Base-by-base conservation (phyloP, 129 eudicot species). In the Lactuca sativa region DNA sequence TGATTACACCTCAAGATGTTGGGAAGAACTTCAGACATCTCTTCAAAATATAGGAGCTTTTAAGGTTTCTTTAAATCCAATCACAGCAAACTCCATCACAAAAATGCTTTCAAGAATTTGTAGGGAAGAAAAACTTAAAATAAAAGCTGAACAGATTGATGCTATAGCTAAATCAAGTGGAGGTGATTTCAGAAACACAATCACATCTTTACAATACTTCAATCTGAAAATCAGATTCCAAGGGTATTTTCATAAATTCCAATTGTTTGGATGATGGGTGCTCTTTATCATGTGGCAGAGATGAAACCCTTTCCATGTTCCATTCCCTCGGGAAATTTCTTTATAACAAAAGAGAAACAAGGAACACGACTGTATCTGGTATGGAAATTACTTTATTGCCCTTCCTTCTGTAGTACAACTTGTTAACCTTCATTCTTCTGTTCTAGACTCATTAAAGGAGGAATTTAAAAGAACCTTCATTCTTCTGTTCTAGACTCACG, bases 241-340 rank as follows among this genome's bases (percentile, higher is more conserved):
- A 67, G 48, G 68, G 69, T 15, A n/a, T n/a, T n/a, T 51, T 59
- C 15, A 54, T 62, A 65, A 60, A 72, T 67, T 64, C 12, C 6
- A 57, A 61, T 58, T 51, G 53, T 57, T 37, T 53, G 80, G 71
- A 83, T 71, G 70, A 78, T 62, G 78, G 77, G 52, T 59, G 61
- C 62, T 63, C 83, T 53, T 75, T n/a, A n/a, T n/a, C n/a, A n/a
- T n/a, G n/a, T n/a, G n/a, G n/a, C n/a, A n/a, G n/a, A n/a, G n/a
- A n/a, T 84, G 91, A 85, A 62, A 89, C 96, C 43, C 88, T 92
- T n/a, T 89, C 96, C 47, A 67, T 92, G 30, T 92, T 92, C 75
- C 98, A 92, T 79, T 96, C 98, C 61, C 68, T 92, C 59, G 98
- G 96, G 16, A 92, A 92, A 72, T 92, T 92, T 77, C 79, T 92